Percentiles rank a stretch among this genome's conserved stretches.
Evolutionary conservation across 352 stramenopile genomes (phyloP).

Genomic region (Pythium aquatile): DNA sequence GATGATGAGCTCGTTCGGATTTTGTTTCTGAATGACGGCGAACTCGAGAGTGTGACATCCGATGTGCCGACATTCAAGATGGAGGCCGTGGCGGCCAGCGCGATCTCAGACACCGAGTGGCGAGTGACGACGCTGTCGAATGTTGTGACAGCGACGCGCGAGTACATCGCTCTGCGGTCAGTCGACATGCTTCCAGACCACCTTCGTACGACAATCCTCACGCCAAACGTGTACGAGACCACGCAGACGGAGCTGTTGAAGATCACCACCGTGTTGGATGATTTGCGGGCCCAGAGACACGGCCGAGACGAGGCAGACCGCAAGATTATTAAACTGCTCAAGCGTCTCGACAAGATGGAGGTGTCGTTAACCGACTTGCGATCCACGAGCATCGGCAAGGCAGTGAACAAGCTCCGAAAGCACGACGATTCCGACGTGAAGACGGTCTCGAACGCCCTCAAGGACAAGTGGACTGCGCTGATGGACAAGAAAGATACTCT

Average conservation of each 20-base stretch:
- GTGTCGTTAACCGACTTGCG: constrained; percentile 79
- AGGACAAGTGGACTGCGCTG: constrained; percentile 79
- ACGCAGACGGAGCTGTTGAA: constrained; percentile 71
- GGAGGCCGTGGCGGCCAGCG: constrained; percentile 59
- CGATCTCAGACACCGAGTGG: constrained; percentile 75
- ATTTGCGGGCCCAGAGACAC: constrained; percentile 40
- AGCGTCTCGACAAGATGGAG: constrained; percentile 65
- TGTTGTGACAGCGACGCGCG: constrained; percentile 71
- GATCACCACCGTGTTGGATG: constrained; percentile 63
- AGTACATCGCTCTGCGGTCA: constrained; percentile 81
- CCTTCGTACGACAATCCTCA: constrained; percentile 74
- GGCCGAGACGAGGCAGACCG: constrained; percentile 16
- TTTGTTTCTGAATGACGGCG: constrained; percentile 77
- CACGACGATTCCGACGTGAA: constrained; percentile 59
- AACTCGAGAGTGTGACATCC: constrained; percentile 66
- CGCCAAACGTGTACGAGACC: constrained; percentile 75
- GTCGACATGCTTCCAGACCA: constrained; percentile 85
- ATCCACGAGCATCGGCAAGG: constrained; percentile 82
- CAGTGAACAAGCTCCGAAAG: constrained; percentile 84
- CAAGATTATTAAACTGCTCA: constrained; percentile 66
- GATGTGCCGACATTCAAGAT: constrained; percentile 61
- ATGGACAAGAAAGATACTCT: constrained; percentile 69
- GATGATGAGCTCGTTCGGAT: constrained; percentile 72
- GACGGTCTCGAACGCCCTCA: constrained; percentile 43
- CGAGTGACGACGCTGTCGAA: constrained; percentile 75